These are phyloP conservation scores for Fusarium caatingaense DNA, from an alignment of 2,329 filamentous ascomycete genomes.

Conservation along the genomic window DNA sequence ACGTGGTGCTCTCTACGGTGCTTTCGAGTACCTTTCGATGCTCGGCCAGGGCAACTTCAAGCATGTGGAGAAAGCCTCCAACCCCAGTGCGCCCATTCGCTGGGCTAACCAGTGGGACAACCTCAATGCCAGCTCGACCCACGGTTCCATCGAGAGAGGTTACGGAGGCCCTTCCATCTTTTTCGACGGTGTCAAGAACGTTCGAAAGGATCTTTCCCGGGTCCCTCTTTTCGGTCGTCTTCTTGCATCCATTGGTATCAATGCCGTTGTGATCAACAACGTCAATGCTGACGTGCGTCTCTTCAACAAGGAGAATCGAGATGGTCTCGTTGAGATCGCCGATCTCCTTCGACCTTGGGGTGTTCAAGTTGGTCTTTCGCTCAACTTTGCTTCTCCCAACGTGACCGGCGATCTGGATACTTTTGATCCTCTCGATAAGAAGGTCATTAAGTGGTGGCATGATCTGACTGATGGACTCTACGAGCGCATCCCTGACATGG, in stretches of 20 bases:
- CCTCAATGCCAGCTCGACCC: slow-evolving; percentile 59
- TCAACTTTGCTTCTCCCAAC: slow-evolving; percentile 75
- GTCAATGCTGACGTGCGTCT: slow-evolving; percentile 74
- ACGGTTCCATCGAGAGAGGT: slow-evolving; percentile 72
- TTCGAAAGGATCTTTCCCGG: slow-evolving; percentile 69
- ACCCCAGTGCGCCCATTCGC: slow-evolving; percentile 70
- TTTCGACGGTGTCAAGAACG: slow-evolving; percentile 63
- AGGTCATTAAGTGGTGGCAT: slow-evolving; percentile 72
- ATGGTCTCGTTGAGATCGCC: slow-evolving; percentile 71
- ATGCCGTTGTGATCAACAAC: slow-evolving; percentile 76
- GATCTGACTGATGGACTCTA: slow-evolving; percentile 71
- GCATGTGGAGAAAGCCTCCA: slow-evolving; percentile 60
- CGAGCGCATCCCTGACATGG: slow-evolving; percentile 71
- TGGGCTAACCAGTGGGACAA: slow-evolving; percentile 84
- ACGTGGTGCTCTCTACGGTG: slow-evolving; percentile 74
- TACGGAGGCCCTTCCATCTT: slow-evolving; percentile 77
- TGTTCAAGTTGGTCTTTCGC: slow-evolving; percentile 71
- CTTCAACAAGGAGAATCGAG: slow-evolving; percentile 65
- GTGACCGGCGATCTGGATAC: slow-evolving; percentile 66
- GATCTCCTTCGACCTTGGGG: slow-evolving; percentile 75
- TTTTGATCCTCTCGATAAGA: slow-evolving; percentile 72
- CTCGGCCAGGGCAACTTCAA: slow-evolving; percentile 68
- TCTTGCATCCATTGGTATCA: slow-evolving; percentile 73
- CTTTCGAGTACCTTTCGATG: slow-evolving; percentile 75
- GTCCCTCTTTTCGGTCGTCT: slow-evolving; percentile 73